These are phyloP conservation scores for Auricularia sp. DNA, from an alignment of 768 basidiomycete genomes.

Conservation along the genomic window DNA sequence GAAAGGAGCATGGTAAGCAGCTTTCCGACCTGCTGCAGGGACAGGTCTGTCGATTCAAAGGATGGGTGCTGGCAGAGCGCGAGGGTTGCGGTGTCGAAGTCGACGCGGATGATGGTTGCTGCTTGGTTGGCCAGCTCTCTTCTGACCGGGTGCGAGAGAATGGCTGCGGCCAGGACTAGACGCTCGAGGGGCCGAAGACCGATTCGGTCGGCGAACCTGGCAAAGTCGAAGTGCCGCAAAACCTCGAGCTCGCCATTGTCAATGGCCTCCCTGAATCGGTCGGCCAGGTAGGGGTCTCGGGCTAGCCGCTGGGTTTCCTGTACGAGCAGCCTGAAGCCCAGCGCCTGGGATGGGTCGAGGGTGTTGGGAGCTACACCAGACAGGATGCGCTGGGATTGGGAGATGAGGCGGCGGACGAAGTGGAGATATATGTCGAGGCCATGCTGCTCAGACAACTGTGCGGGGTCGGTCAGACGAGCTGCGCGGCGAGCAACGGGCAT, in stretches of 20 bases:
- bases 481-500: constrained; percentile 1
- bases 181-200: constrained; percentile 72
- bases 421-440: constrained; percentile 95
- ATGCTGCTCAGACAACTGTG: constrained; percentile 90
- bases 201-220: constrained; percentile 72
- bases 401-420: constrained; percentile 92
- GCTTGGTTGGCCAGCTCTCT: constrained; percentile 54
- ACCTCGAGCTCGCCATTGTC: constrained; percentile 80
- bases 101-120: constrained; percentile 53
- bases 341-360: constrained; percentile 63
- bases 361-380: constrained; percentile 49
- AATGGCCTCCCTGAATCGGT: constrained; percentile 82
- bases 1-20: constrained; percentile 73
- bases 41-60: constrained; percentile 73
- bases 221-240: constrained; percentile 74
- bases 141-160: constrained; percentile 44
- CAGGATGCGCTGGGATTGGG: constrained; percentile 69
- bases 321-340: constrained; percentile 75
- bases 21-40: constrained; percentile 63
- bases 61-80: constrained; percentile 70
- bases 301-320: constrained; percentile 85
- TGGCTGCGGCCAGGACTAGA: constrained; percentile 64
- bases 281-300: constrained; percentile 81
- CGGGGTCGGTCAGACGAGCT: constrained; percentile 8
- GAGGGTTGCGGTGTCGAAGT: constrained; percentile 70